These are phyloP conservation scores for Aspergillus biplanus DNA, from an alignment of 495 filamentous ascomycete species.

Conservation along the genomic window DNA sequence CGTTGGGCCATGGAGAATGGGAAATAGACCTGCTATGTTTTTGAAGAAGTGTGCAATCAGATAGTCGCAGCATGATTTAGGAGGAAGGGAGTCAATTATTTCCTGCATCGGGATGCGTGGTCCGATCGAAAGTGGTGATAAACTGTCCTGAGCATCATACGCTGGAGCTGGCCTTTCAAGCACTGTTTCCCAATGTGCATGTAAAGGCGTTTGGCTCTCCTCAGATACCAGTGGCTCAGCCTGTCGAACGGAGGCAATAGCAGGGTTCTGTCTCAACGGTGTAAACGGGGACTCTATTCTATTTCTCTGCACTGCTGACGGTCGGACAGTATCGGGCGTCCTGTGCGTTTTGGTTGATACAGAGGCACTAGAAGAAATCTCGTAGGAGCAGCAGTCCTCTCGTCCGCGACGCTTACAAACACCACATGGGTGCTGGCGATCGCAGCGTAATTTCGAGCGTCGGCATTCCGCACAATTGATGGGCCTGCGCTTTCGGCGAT, in stretches of 20 bases:
- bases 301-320: no score
- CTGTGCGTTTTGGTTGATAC: no score
- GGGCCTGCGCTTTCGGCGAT: constrained; percentile 23
- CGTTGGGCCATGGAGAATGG: constrained; percentile 31
- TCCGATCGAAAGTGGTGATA: constrained; percentile 15
- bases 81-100: constrained; percentile 20
- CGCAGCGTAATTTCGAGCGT: constrained; percentile 29
- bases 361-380: background rate
- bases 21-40: constrained; percentile 22
- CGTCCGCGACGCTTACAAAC: constrained; percentile 21
- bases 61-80: constrained; percentile 24
- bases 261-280: background rate
- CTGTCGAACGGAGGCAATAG: background rate
- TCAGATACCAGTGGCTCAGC: background rate
- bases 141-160: background rate
- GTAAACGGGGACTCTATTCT: background rate
- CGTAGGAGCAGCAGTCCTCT: constrained; percentile 4
- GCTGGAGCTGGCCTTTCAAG: background rate
- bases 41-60: constrained; percentile 25
- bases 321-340: no score
- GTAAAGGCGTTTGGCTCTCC: background rate
- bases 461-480: constrained; percentile 26
- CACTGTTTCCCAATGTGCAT: background rate
- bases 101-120: constrained; percentile 12
- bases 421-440: constrained; percentile 28